These are phyloP conservation scores for Vigna nakashimae DNA, from an alignment of 306 rosid genomes.

Conservation along the genomic window DNA sequence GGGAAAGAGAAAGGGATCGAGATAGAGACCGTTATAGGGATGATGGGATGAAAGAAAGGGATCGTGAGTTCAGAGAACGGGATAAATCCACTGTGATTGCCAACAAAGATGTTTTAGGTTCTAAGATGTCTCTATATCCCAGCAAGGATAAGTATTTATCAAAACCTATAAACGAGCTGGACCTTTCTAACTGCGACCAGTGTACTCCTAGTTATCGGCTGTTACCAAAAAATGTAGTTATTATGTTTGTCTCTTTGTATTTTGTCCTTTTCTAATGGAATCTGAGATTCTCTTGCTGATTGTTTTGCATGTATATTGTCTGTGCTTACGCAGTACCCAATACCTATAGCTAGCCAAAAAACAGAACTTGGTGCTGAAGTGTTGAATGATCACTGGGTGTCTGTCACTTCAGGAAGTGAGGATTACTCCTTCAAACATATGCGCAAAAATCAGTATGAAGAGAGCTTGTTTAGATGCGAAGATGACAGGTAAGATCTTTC, in stretches of 20 bases:
- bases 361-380: constrained; percentile 84
- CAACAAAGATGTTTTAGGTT: constrained; percentile 75
- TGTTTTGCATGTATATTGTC: constrained; percentile 21
- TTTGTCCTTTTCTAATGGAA: constrained; percentile 23
- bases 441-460: constrained; percentile 99
- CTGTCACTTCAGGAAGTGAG: constrained; percentile 99
- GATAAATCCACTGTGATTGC: constrained; percentile 61
- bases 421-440: constrained; percentile 99
- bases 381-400: constrained; percentile 95
- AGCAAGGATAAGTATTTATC: constrained; percentile 90
- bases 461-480: constrained; percentile 98
- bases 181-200: constrained; percentile 93
- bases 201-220: constrained; percentile 98
- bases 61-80: constrained; percentile 77
- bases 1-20: constrained; percentile 66
- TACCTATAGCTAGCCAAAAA: constrained; percentile 89
- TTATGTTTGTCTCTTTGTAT: constrained; percentile 28
- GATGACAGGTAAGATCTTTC: constrained; percentile 85
- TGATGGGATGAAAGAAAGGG: constrained; percentile 84
- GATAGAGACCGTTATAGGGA: constrained; percentile 50
- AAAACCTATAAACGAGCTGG: constrained; percentile 97
- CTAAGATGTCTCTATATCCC: constrained; percentile 71
- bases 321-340: constrained; percentile 76
- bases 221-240: constrained; percentile 81
- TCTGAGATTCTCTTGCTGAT: constrained; percentile 36